A percentile compares a stretch with the other conserved stretches of the same genome.
Evolutionary conservation across 208 protist species (phyloP).

Genomic region (Phytomonas sp.): DNA sequence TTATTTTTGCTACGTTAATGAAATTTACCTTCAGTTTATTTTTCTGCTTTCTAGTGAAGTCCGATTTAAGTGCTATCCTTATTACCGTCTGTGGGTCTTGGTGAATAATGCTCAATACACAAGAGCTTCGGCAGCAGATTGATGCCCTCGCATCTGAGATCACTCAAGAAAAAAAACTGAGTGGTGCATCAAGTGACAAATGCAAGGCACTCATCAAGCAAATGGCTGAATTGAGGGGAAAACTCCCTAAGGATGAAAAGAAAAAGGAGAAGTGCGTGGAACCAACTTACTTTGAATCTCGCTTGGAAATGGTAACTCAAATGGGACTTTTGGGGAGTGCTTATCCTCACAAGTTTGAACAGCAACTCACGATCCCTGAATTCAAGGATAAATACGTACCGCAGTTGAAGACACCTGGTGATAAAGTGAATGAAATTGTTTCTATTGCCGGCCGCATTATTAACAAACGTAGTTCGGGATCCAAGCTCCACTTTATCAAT

Average conservation of each 20-base stretch:
- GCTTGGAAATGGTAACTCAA: conserved; percentile 83
- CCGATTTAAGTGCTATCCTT: neutral
- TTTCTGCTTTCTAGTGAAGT: neutral
- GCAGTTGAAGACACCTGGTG: conserved; percentile 44
- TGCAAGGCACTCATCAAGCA: conserved; percentile 63
- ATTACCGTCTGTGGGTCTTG: neutral
- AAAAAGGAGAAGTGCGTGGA: conserved; percentile 41
- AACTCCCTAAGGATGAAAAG: conserved; percentile 22
- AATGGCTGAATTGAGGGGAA: conserved; percentile 31
- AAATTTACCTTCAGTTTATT: neutral
- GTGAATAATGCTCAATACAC: conserved; percentile 32
- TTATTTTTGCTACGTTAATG: conserved; percentile 1
- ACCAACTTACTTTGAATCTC: conserved; percentile 74
- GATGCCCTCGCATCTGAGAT: conserved; percentile 67
- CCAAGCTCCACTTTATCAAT: conserved; percentile 96
- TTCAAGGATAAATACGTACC: conserved; percentile 69
- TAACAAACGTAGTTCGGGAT: conserved; percentile 76
- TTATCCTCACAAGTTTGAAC: conserved; percentile 97
- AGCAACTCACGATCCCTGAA: conserved; percentile 81
- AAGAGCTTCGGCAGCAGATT: conserved; percentile 59
- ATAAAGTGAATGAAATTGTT: conserved; percentile 48
- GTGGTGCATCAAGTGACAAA: conserved; percentile 46
- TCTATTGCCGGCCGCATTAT: conserved; percentile 87
- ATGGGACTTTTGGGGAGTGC: conserved; percentile 83
- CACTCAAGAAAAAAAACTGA: conserved; percentile 53